Base-by-base conservation (phyloP, 305 asterid species). In the Andrographis paniculata region DNA sequence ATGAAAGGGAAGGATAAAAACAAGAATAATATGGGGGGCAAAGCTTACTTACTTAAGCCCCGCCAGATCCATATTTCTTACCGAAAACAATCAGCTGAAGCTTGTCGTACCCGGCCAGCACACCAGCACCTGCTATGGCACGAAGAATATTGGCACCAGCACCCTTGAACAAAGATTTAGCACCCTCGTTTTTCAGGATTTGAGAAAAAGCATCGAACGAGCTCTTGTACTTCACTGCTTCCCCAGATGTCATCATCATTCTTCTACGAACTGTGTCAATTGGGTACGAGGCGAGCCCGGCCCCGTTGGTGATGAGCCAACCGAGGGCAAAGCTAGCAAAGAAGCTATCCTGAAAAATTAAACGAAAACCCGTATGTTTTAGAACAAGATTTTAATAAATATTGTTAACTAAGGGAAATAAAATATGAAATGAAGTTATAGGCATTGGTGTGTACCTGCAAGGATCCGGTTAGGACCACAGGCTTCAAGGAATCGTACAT, bases 131-230 rank as follows among this genome's bases (percentile, higher is more conserved):
- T 9, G 50, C 50, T 10, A 45, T 43, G 31, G 74, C 72, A 11
- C 74, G 78, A 1, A 72, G 74, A 35, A 72, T 72, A 59, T 72
- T 72, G 15, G 78, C 75, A n/a, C 75, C 78, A 42, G 72, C 72
- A 35, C 75, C 75, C 72, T 72, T 72, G 69, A 67, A 72, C 19
- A 67, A 66, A 3, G 45, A 40, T 17, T 40, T 40, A 17, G 45
- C 45, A 5, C 45, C 45, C 19, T 40, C 45, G 16, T 40, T 40
- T 17, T 40, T 40, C 15, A 40, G 45, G 10, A 40, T 40, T 18
- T 40, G 45, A 7, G 45, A 40, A 17, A 40, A 40, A 9, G 45
- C 45, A n/a, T 40, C 45, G 2, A 40, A 6, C 2, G 45, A 40
- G 45, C 45, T 40, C 45, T 40, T 40, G 45, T 40, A 40, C 16